Evolutionary conservation across 345 rosid species (phyloP), one percentile per base, ranked within the genome.

Genomic region (Lagerstroemia speciosa): DNA sequence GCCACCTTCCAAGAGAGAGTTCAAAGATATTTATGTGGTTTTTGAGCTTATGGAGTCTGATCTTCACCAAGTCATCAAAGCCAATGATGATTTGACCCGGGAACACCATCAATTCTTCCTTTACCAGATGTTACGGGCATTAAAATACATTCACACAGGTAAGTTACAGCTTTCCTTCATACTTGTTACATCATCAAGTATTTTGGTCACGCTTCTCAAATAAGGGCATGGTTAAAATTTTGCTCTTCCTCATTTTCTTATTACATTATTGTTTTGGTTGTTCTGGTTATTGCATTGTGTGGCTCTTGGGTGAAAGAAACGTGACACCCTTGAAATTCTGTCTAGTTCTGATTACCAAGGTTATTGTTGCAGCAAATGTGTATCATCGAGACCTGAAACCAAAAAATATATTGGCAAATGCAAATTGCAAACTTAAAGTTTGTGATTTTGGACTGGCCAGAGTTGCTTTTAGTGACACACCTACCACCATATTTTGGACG

Each of bases 41-140:
- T 95, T 95, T 82, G 98, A 95, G 91, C 96, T 95, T 46, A 92
- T 95, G 98, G 98, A 94, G 77, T 95, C 99, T n/a, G 99, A 95
- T 74, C 92, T 94, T 70, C 99, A 94, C 67, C 98, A 94, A 75
- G 99, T 94, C 71, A 92, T 94, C 73, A 92, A 92, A 85, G 97
- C 98, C 67, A 95, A 95, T 73, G 96, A 92, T 75, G 99, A 95
- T 53, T 84, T 95, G 84, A 95, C 98, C 2, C 81, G 79, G n/a
- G 99, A 95, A 65, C 99, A 95, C 74, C 99, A 87, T 65, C 99
- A 92, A 67, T 95, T 95, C 76, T 95, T 95, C 69, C 98, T 95
- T 73, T 95, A 92, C 76, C 99, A 92, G 76, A 90, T 95, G 99
- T 84, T 95, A 24, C 97, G 99, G 2, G 98, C 98, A 52, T 75